These are phyloP conservation scores for Boletus sensibilis DNA, from an alignment of 768 basidiomycete species.

Conservation along the genomic window DNA sequence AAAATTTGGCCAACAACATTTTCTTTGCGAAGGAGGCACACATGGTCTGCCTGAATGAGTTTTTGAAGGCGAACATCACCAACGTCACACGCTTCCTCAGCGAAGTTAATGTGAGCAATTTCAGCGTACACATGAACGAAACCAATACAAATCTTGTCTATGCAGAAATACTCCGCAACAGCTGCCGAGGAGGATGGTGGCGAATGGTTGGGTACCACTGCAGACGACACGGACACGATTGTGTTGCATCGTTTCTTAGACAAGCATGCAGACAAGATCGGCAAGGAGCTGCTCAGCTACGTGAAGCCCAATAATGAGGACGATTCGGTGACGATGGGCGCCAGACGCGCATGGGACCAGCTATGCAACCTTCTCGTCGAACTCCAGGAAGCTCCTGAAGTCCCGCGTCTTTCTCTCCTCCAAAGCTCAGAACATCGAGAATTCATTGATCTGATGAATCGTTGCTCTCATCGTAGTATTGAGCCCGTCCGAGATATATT, in stretches of 20 bases:
- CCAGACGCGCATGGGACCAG: slow-evolving; percentile 82
- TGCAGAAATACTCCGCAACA: slow-evolving; percentile 43
- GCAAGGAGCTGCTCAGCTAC: slow-evolving; percentile 78
- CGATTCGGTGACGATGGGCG: slow-evolving; percentile 52
- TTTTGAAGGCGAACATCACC: slow-evolving; percentile 66
- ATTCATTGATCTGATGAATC: slow-evolving; percentile 65
- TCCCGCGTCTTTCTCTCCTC: slow-evolving; percentile 55
- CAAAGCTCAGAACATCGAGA: slow-evolving; percentile 55
- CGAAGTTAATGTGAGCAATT: slow-evolving; percentile 59
- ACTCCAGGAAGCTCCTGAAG: slow-evolving; percentile 65
- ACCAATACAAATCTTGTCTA: not conserved
- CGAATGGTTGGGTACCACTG: slow-evolving; percentile 72
- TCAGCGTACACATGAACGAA: not conserved
- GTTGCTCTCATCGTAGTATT: slow-evolving; percentile 58
- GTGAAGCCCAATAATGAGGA: slow-evolving; percentile 59
- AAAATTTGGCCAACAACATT: slow-evolving; percentile 92
- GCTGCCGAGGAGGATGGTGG: slow-evolving; percentile 61
- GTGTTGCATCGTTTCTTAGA: slow-evolving; percentile 83
- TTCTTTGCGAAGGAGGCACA: slow-evolving; percentile 89
- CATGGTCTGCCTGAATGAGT: slow-evolving; percentile 78
- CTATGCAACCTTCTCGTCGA: slow-evolving; percentile 80
- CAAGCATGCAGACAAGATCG: slow-evolving; percentile 83
- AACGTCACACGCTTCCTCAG: slow-evolving; percentile 76
- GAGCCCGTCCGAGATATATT: slow-evolving; percentile 68
- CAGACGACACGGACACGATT: slow-evolving; percentile 81